A percentile compares a stretch with the other conserved stretches of the same genome.
Conservation (phyloP, 2,329 filamentous ascomycete genomes). For the Cordyceps sp. region DNA sequence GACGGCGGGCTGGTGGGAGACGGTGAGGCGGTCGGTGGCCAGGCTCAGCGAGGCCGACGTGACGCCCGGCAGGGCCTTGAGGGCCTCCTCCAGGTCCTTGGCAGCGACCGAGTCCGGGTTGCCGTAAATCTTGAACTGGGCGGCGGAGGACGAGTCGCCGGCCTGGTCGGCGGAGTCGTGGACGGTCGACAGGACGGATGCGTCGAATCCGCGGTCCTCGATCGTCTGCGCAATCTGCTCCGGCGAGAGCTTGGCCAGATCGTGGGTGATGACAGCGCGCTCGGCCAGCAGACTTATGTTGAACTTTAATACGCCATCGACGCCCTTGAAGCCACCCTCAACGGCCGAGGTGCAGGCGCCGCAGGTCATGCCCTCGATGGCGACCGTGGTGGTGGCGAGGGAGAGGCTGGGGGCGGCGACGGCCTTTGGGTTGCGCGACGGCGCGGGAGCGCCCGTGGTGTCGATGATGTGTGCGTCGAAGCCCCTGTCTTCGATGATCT, state of each 20-base stretch:
- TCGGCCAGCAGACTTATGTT: conserved; percentile 92
- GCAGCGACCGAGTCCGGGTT: conserved; percentile 56
- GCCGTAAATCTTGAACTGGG: conserved; percentile 77
- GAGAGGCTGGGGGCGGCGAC: conserved; percentile 16
- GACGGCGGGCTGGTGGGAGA: conserved; percentile 54
- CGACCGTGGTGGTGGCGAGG: conserved; percentile 61
- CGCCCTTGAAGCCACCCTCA: conserved; percentile 60
- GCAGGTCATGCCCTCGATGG: conserved; percentile 94
- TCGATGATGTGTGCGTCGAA: conserved; percentile 71
- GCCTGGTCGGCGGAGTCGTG: conserved; percentile 38
- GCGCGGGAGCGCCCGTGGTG: conserved; percentile 32
- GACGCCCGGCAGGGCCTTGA: conserved; percentile 54
- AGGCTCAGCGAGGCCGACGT: conserved; percentile 58
- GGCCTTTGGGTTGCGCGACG: conserved; percentile 8
- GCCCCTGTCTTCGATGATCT: conserved; percentile 53
- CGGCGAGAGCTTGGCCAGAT: conserved; percentile 50
- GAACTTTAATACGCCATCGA: conserved; percentile 71
- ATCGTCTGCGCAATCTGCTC: conserved; percentile 69
- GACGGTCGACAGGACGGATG: conserved; percentile 62
- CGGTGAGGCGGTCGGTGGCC: conserved; percentile 53
- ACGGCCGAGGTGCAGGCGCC: conserved; percentile 90
- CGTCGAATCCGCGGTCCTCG: conserved; percentile 81
- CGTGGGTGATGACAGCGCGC: conserved; percentile 74
- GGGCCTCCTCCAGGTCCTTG: conserved; percentile 48
- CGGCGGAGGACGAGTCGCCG: conserved; percentile 37